These are phyloP conservation scores for Thyridium curvatum DNA, from an alignment of 2,329 filamentous ascomycete species.

Conservation along the genomic window DNA sequence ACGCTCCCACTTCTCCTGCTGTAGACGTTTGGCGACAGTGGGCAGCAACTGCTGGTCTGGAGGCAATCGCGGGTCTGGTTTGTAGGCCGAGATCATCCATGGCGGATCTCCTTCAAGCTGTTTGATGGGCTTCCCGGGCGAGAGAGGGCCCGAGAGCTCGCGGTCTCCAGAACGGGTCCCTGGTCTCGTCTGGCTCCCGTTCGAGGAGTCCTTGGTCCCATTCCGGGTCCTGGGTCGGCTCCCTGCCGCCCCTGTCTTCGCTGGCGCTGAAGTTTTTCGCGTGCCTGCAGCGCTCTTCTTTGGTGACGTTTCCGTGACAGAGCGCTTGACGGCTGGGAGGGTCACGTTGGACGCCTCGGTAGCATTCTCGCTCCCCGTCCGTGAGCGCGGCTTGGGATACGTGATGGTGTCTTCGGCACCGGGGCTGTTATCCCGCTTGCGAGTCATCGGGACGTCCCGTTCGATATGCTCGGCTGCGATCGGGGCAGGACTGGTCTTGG, in stretches of 20 bases:
- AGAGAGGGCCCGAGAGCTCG: conserved; percentile 29
- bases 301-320: conserved; percentile 44
- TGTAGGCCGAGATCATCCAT: conserved; percentile 92
- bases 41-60: conserved; percentile 94
- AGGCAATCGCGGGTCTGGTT: conserved; percentile 87
- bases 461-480: conserved; percentile 68
- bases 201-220: conserved; percentile 39
- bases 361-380: conserved; percentile 61
- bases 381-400: conserved; percentile 56
- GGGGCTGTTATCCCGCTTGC: conserved; percentile 50
- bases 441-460: conserved; percentile 61
- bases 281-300: conserved; percentile 37
- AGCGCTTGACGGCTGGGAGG: conserved; percentile 28
- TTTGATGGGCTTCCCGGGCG: conserved; percentile 39
- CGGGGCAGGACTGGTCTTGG: conserved; percentile 71
- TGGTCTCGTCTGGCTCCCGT: conserved; percentile 47
- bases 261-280: conserved; percentile 38
- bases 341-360: conserved; percentile 33
- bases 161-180: conserved; percentile 57
- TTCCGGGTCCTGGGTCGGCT: conserved; percentile 56
- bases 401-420: conserved; percentile 50
- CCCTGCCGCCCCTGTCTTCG: conserved; percentile 34
- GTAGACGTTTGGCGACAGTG: conserved; percentile 82
- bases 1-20: conserved; percentile 92
- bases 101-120: conserved; percentile 90